Percentiles rank a stretch among this genome's conserved stretches.
phyloP scores from a whole-genome alignment of 352 stramenopile genomes.

The Aphanomyces cochlioides region DNA sequence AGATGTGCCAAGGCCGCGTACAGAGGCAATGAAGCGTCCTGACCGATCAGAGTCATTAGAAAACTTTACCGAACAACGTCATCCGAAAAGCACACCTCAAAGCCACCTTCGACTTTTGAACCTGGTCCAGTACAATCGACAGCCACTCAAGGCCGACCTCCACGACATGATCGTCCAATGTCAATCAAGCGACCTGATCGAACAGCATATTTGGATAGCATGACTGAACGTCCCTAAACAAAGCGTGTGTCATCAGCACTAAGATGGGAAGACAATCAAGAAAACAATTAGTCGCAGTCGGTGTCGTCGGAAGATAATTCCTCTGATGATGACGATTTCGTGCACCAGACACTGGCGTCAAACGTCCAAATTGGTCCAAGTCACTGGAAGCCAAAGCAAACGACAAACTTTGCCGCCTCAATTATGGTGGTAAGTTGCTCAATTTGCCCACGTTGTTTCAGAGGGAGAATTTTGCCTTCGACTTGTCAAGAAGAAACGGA shows the following conservation, averaged over 20 bases:
- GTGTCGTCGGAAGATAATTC: slow-evolving; percentile 70
- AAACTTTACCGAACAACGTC: background rate
- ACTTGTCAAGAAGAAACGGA: background rate
- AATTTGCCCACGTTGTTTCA: slow-evolving; percentile 6
- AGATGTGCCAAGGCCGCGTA: background rate
- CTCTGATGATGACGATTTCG: slow-evolving; percentile 51
- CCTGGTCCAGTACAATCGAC: too few species aligned
- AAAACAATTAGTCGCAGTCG: too few species aligned
- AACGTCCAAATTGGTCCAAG: background rate
- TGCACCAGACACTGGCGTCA: background rate
- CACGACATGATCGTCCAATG: too few species aligned
- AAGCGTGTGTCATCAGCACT: slow-evolving; percentile 31
- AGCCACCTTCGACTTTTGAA: too few species aligned
- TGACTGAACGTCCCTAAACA: background rate
- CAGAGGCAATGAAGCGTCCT: background rate
- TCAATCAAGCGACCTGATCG: too few species aligned
- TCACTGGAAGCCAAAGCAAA: background rate
- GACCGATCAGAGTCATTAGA: background rate
- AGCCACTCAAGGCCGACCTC: too few species aligned
- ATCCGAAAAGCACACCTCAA: too few species aligned
- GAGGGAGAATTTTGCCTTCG: background rate
- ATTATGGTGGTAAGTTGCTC: background rate
- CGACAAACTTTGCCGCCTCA: background rate
- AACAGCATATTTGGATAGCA: background rate
- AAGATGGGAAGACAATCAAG: too few species aligned